Evolutionary conservation across 176 grass and related monocot species (phyloP), one percentile per base, ranked within the genome.

Genomic region (Zizania latifolia): DNA sequence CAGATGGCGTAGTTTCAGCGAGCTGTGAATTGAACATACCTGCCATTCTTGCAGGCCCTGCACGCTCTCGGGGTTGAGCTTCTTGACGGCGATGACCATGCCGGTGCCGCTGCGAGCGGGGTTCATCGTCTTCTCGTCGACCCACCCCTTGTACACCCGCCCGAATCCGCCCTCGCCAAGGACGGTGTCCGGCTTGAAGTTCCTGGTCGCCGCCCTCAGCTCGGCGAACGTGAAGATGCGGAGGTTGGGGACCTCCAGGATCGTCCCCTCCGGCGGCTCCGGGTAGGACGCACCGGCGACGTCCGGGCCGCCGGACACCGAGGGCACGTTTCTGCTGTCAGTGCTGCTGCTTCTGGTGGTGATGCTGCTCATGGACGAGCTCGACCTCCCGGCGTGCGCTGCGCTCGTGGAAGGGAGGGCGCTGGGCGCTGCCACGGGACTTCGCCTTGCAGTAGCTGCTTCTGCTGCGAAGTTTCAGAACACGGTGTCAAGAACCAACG

Each of bases 131-230:
- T 10, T 73, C 85, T 94, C 88, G 83, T 94, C 88, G 29, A 94
- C 81, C 91, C 88, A 90, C 15, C 91, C 91, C 81, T 90, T 94
- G 74, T 94, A 94, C 63, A 94, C 91, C 16, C 68, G 83, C 62
- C 91, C 91, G 79, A 94, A 94, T 66, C 91, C 91, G 43, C 91
- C 91, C 79, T 94, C 91, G 36, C 91, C 91, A 2, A 94, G 80
- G 68, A 94, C 57, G 9, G 69, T 80, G 71, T 88, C 91, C 0
- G 81, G 64, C 73, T 55, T 88, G 72, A 94, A 94, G 76, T 94
- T 90, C 39, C 78, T 57, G 0, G 91, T 94, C 68, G 87, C 88
- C 0, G 70, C 73, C 46, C 58, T 58, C 2, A 94, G 76, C 84
- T 94, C 88, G 3, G 64, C 78, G 50, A 90, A 90, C 27, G 88